Percentiles rank a stretch among this genome's conserved stretches.
Conservation (phyloP, 2,329 filamentous ascomycete species). For the Rosellinia necatrix region DNA sequence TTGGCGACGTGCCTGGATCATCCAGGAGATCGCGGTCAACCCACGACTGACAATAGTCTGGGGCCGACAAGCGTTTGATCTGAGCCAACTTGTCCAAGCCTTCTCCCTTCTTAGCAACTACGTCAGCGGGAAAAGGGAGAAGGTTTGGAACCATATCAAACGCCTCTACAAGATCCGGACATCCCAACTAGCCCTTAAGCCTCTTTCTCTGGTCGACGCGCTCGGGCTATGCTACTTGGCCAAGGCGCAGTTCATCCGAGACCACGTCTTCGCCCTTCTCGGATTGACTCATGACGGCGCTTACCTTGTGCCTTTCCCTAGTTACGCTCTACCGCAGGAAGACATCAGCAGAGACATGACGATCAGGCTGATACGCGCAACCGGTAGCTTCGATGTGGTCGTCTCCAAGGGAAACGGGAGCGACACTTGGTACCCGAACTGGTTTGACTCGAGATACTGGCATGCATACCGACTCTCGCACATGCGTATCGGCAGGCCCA, state of each 20-base stretch:
- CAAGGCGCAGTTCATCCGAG: slow-evolving; percentile 17
- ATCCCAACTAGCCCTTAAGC: slow-evolving; percentile 19
- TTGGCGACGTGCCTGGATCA: slow-evolving; percentile 26
- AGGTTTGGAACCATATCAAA: slow-evolving; percentile 19
- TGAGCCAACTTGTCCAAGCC: slow-evolving; percentile 13
- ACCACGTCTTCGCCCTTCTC: slow-evolving; percentile 23
- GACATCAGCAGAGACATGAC: slow-evolving; percentile 26
- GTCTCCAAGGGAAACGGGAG: slow-evolving; percentile 11
- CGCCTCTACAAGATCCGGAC: slow-evolving; percentile 22
- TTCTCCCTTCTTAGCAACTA: slow-evolving; percentile 12
- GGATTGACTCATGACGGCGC: slow-evolving; percentile 26
- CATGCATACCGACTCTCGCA: slow-evolving; percentile 14
- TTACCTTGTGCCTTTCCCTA: slow-evolving; percentile 22
- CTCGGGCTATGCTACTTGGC: slow-evolving; percentile 21
- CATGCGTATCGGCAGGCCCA: neutral
- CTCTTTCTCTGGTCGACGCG: slow-evolving; percentile 24
- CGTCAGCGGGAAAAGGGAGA: slow-evolving; percentile 10
- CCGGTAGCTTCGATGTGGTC: slow-evolving; percentile 22
- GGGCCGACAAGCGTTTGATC: slow-evolving; percentile 21
- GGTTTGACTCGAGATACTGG: slow-evolving; percentile 25
- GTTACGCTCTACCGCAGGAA: slow-evolving; percentile 19
- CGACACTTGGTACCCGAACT: slow-evolving; percentile 26
- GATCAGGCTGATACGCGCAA: slow-evolving; percentile 20
- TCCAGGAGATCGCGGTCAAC: slow-evolving; percentile 27
- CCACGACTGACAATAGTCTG: slow-evolving; percentile 21